These are phyloP conservation scores for Trapa bicornis DNA, from an alignment of 345 rosid genomes.

Conservation along the genomic window DNA sequence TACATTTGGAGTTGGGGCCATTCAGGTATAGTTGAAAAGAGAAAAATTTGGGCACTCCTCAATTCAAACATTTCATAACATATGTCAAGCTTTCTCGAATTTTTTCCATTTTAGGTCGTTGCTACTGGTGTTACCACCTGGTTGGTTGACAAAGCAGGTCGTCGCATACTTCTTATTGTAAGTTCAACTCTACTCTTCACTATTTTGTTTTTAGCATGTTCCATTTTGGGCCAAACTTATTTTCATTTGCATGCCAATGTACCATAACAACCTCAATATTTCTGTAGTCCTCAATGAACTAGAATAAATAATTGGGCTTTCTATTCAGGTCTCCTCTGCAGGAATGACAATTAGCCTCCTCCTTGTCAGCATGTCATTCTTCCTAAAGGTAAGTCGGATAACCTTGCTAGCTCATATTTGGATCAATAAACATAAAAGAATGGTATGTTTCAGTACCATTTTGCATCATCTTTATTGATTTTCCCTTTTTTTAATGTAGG, in stretches of 20 bases:
- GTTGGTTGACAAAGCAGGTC: slow-evolving; percentile 79
- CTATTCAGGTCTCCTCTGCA: slow-evolving; percentile 46
- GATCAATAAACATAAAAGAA: not conserved
- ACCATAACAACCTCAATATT: not conserved
- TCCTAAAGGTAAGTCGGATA: slow-evolving; percentile 29
- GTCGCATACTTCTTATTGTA: slow-evolving; percentile 72
- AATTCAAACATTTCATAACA: not conserved
- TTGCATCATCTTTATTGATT: not conserved
- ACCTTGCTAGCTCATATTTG: not conserved
- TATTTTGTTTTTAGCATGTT: not conserved
- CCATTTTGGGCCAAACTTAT: not conserved
- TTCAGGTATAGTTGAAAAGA: slow-evolving; percentile 48
- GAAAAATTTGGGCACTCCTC: slow-evolving; percentile 6
- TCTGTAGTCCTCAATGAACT: not conserved
- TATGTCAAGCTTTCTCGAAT: not conserved
- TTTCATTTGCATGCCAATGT: not conserved
- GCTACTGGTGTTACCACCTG: slow-evolving; percentile 73
- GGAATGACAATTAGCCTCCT: slow-evolving; percentile 76
- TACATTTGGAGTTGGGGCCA: slow-evolving; percentile 69
- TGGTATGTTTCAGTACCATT: not conserved
- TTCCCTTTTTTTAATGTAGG: slow-evolving; percentile 25
- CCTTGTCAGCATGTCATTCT: slow-evolving; percentile 58
- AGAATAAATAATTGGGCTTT: not conserved
- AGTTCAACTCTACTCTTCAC: slow-evolving; percentile 22
- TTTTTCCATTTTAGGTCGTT: slow-evolving; percentile 32